Evolutionary conservation across 2,329 filamentous ascomycete genomes (phyloP).

Genomic region (Colletotrichum gigasporum): DNA sequence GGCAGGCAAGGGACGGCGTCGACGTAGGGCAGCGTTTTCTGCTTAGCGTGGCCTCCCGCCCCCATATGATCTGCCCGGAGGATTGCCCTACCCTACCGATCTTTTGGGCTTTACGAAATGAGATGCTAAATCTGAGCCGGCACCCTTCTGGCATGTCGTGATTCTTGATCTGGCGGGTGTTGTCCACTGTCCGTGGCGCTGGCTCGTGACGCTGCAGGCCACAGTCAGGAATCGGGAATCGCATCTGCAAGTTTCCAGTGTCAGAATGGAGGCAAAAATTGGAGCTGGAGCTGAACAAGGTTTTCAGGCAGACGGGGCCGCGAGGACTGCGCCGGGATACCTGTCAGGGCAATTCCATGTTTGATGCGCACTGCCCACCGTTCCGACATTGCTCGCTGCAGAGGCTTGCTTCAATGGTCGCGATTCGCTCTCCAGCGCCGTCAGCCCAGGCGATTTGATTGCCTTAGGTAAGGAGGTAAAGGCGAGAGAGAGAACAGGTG

Average conservation of each 20-base stretch:
- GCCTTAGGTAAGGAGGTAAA: background rate
- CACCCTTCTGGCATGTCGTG: too few species aligned
- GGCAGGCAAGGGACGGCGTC: constrained; percentile 1
- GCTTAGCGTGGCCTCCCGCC: constrained; percentile 24
- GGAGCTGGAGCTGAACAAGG: constrained; percentile 18
- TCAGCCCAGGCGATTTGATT: too few species aligned
- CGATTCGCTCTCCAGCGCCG: too few species aligned
- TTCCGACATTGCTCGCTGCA: background rate
- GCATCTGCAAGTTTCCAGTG: background rate
- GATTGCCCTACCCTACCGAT: constrained; percentile 15
- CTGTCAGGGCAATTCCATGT: constrained; percentile 13
- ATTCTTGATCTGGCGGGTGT: too few species aligned
- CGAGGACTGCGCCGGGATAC: constrained; percentile 6
- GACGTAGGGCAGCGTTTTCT: constrained; percentile 8
- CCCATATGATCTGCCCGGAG: constrained; percentile 28
- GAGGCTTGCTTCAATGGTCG: background rate
- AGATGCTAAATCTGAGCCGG: background rate
- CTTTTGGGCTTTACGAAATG: background rate
- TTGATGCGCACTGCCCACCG: background rate
- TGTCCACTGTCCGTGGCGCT: too few species aligned
- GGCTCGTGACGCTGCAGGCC: too few species aligned
- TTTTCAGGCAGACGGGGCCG: constrained; percentile 27
- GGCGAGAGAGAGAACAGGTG: background rate
- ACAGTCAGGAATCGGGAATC: background rate
- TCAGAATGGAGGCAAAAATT: background rate